Conservation (phyloP, 2,329 filamentous ascomycete species). For the Aureobasidium musti region DNA sequence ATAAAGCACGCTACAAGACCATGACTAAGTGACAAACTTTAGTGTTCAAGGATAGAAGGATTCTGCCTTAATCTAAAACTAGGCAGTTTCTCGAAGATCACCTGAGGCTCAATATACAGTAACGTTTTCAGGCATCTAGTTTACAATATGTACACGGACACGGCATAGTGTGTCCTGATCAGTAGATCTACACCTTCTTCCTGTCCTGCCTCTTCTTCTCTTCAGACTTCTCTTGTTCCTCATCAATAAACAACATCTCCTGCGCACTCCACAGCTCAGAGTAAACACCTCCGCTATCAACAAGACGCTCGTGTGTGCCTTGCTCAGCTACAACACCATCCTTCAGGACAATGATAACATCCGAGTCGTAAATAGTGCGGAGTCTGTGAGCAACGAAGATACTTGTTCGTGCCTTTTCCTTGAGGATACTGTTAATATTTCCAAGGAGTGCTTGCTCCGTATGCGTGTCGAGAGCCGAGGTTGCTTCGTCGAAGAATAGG, state of each 20-base stretch:
- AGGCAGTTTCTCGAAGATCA: constrained; percentile 8
- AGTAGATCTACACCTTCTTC: constrained; percentile 1
- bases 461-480: constrained; percentile 86
- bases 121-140: background rate
- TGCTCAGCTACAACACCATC: constrained; percentile 83
- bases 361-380: constrained; percentile 87
- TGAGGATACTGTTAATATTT: constrained; percentile 90
- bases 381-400: constrained; percentile 93
- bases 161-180: background rate
- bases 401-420: constrained; percentile 84
- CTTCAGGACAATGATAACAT: constrained; percentile 87
- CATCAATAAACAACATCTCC: constrained; percentile 44
- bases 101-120: background rate
- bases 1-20: accelerated
- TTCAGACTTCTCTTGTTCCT: constrained; percentile 33
- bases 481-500: constrained; percentile 94
- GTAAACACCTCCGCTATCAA: constrained; percentile 79
- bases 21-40: background rate
- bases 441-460: constrained; percentile 87
- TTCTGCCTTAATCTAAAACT: constrained; percentile 5
- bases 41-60: background rate
- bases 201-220: constrained; percentile 29
- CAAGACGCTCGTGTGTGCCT: constrained; percentile 81
- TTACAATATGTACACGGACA: constrained; percentile 26
- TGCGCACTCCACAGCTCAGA: constrained; percentile 79